Evolutionary conservation across 306 rosid species (phyloP).

Genomic region (Spatholobus suberectus): DNA sequence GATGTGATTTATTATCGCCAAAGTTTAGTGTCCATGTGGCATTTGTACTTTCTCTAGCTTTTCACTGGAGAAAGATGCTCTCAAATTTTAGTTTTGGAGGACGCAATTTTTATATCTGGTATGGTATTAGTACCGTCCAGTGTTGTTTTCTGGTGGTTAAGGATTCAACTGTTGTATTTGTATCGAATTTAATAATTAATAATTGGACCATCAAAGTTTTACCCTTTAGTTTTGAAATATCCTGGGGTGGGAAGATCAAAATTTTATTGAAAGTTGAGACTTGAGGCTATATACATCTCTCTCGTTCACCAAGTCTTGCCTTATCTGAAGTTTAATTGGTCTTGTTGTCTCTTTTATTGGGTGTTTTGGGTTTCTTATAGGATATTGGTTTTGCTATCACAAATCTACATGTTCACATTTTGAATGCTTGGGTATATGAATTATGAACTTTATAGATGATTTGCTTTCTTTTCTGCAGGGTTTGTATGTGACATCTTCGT

Average conservation of each 20-base stretch:
- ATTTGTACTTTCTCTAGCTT: neutral
- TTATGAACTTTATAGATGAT: conserved; percentile 14
- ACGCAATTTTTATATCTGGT: neutral
- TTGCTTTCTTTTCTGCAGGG: conserved; percentile 55
- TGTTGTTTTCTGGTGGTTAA: conserved; percentile 8
- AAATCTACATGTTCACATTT: conserved; percentile 13
- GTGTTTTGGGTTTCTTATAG: conserved; percentile 16
- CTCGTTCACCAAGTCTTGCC: neutral
- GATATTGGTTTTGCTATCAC: neutral
- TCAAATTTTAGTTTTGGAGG: conserved; percentile 1
- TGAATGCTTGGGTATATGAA: neutral
- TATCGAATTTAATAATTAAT: no score
- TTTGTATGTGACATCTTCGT: conserved; percentile 58
- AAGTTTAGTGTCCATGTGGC: neutral
- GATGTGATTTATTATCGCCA: neutral
- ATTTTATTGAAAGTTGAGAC: conserved; percentile 10
- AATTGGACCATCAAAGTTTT: neutral
- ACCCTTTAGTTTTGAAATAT: neutral
- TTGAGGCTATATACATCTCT: neutral
- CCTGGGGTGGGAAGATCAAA: neutral
- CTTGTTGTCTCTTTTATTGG: neutral
- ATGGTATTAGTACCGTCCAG: neutral
- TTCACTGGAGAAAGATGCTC: neutral
- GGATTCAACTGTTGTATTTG: neutral
- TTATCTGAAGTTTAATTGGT: neutral